Evolutionary conservation across 352 stramenopile species (phyloP).

Genomic region (Phytophthora europaea): DNA sequence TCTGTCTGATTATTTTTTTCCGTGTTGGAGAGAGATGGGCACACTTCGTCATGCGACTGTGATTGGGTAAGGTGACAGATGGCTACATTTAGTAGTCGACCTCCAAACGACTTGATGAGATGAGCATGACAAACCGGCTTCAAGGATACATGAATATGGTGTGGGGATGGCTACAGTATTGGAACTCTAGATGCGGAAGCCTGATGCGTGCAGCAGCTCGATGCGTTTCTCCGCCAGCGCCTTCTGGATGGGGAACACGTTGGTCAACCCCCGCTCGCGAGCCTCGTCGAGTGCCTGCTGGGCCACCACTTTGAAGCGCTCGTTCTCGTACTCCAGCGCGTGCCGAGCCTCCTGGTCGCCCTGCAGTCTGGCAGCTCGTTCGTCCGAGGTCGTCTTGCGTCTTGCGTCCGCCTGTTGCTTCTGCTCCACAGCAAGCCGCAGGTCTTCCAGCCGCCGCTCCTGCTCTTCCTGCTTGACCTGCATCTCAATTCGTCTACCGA

Average conservation of each 20-base stretch:
- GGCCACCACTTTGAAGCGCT: conserved; percentile 71
- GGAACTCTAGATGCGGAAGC: conserved; percentile 71
- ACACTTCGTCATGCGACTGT: conserved; percentile 4
- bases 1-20: conserved; percentile 3
- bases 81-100: background rate
- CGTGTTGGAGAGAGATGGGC: conserved; percentile 2
- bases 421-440: conserved; percentile 72
- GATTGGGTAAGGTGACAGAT: background rate
- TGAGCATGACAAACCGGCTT: background rate
- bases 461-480: conserved; percentile 72
- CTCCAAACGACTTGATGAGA: conserved; percentile 5
- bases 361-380: conserved; percentile 45
- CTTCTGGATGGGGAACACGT: conserved; percentile 81
- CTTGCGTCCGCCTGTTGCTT: conserved; percentile 83
- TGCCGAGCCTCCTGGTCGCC: conserved; percentile 45
- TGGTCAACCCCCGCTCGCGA: conserved; percentile 64
- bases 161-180: background rate
- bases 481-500: conserved; percentile 67
- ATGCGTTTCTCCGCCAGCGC: conserved; percentile 76
- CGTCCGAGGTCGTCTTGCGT: conserved; percentile 56
- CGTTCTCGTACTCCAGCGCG: conserved; percentile 55
- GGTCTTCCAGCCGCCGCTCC: conserved; percentile 63
- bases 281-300: conserved; percentile 65
- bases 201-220: conserved; percentile 73
- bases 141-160: background rate